These are phyloP conservation scores for Sugiyamaella castrensis DNA, from an alignment of 1,139 yeast species.

Conservation along the genomic window DNA sequence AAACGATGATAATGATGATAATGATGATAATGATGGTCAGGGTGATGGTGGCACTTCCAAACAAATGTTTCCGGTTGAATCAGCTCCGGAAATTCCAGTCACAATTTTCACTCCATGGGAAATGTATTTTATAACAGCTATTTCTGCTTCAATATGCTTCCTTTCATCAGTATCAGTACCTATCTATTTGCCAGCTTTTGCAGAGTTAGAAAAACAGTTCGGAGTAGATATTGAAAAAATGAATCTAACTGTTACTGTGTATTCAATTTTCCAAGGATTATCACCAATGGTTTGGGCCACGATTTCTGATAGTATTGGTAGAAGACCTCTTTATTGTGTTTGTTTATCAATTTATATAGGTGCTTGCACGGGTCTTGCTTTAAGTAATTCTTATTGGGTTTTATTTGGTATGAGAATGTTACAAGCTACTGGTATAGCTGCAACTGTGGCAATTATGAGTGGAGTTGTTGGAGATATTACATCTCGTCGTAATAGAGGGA, in stretches of 20 bases:
- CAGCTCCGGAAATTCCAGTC: slow-evolving; percentile 17
- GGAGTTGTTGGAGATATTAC: slow-evolving; percentile 72
- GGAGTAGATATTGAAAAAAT: slow-evolving; percentile 51
- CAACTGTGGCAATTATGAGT: slow-evolving; percentile 61
- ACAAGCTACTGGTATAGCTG: slow-evolving; percentile 69
- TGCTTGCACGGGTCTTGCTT: slow-evolving; percentile 60
- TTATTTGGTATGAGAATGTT: slow-evolving; percentile 58
- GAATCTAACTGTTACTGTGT: slow-evolving; percentile 68
- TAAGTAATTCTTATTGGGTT: slow-evolving; percentile 49
- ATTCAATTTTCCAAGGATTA: slow-evolving; percentile 66
- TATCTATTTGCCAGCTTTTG: slow-evolving; percentile 70
- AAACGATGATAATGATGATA: slow-evolving; percentile 1
- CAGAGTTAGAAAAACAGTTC: slow-evolving; percentile 51
- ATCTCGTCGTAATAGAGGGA: slow-evolving; percentile 59
- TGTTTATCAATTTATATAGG: slow-evolving; percentile 55
- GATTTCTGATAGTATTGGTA: slow-evolving; percentile 63
- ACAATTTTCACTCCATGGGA: slow-evolving; percentile 42
- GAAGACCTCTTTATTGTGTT: slow-evolving; percentile 58
- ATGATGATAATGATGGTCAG: too few species aligned
- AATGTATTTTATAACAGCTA: slow-evolving; percentile 38
- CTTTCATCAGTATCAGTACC: slow-evolving; percentile 68
- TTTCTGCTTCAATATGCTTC: slow-evolving; percentile 48
- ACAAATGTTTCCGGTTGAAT: slow-evolving; percentile 1
- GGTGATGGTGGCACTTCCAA: too few species aligned
- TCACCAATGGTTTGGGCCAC: slow-evolving; percentile 59